Evolutionary conservation across 1,284 basidiomycete species (phyloP).

Genomic region (Anthracocystis setariae): DNA sequence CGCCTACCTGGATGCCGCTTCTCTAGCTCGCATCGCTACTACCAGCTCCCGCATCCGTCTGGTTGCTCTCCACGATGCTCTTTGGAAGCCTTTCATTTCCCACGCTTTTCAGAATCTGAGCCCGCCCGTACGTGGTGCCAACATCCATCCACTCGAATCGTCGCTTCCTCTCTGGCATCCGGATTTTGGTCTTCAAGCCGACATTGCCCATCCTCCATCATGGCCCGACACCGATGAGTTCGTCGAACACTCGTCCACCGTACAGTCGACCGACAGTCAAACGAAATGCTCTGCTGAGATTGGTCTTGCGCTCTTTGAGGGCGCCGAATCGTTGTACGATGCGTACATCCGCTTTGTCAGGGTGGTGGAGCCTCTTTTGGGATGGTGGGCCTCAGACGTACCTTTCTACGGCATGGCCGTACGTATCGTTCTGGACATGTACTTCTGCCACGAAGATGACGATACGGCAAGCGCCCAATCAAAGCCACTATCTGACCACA

Average conservation of each 20-base stretch:
- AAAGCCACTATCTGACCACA: neutral
- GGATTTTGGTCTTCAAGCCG: constrained; percentile 33
- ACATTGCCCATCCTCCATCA: constrained; percentile 24
- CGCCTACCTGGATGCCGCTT: constrained; percentile 18
- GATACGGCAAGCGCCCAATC: neutral
- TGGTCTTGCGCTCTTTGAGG: constrained; percentile 15
- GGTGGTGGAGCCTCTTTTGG: constrained; percentile 27
- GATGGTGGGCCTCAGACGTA: constrained; percentile 51
- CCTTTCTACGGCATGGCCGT: constrained; percentile 47
- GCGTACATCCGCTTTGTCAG: constrained; percentile 38
- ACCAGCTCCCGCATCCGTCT: constrained; percentile 25
- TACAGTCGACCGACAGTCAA: neutral
- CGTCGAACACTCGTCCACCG: neutral
- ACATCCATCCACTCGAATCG: constrained; percentile 32
- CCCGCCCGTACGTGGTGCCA: constrained; percentile 19
- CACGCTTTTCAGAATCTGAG: constrained; percentile 22
- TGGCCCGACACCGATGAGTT: constrained; percentile 26
- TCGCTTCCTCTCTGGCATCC: constrained; percentile 38
- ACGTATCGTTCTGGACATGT: constrained; percentile 34
- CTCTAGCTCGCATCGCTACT: constrained; percentile 14
- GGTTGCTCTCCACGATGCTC: constrained; percentile 28
- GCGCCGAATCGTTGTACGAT: constrained; percentile 32
- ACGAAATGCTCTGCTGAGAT: neutral
- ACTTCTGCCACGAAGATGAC: constrained; percentile 12
- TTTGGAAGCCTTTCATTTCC: constrained; percentile 34